Conservation (phyloP, 1,139 yeast species). For the Suhomyces guaymorum region DNA sequence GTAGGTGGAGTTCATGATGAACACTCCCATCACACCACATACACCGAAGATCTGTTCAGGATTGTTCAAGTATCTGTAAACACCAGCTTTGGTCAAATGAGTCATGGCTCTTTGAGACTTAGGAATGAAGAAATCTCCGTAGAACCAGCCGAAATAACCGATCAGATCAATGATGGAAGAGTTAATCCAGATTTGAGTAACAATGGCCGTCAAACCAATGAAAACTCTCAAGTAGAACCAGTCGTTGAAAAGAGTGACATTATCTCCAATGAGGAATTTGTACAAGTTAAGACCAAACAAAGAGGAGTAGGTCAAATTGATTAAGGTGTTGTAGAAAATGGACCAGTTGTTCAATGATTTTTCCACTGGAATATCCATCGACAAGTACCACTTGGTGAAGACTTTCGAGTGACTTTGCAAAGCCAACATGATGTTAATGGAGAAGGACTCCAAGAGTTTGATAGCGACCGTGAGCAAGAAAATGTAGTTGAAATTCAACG, state of each 20-base stretch:
- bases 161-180: conserved; percentile 69
- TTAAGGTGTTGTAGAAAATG: conserved; percentile 59
- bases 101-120: conserved; percentile 37
- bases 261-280: conserved; percentile 24
- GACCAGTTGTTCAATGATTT: conserved; percentile 81
- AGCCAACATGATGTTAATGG: conserved; percentile 54
- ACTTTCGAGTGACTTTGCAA: conserved; percentile 63
- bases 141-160: conserved; percentile 88
- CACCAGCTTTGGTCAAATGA: conserved; percentile 75
- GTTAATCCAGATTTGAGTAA: conserved; percentile 73
- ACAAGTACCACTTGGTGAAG: conserved; percentile 67
- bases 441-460: conserved; percentile 54
- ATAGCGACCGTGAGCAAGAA: conserved; percentile 51
- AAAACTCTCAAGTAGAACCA: conserved; percentile 61
- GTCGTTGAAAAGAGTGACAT: conserved; percentile 29
- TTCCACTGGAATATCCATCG: conserved; percentile 65
- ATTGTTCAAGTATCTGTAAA: conserved; percentile 78
- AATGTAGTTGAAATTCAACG: conserved; percentile 23
- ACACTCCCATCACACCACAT: conserved; percentile 82
- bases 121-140: conserved; percentile 82
- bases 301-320: conserved; percentile 47
- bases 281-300: conserved; percentile 45
- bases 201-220: conserved; percentile 53
- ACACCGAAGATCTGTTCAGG: conserved; percentile 84
- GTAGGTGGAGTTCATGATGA: conserved; percentile 60